Evolutionary conservation across 345 rosid genomes (phyloP), one percentile per base, ranked within the genome.

Genomic region (Ceriops zippeliana): DNA sequence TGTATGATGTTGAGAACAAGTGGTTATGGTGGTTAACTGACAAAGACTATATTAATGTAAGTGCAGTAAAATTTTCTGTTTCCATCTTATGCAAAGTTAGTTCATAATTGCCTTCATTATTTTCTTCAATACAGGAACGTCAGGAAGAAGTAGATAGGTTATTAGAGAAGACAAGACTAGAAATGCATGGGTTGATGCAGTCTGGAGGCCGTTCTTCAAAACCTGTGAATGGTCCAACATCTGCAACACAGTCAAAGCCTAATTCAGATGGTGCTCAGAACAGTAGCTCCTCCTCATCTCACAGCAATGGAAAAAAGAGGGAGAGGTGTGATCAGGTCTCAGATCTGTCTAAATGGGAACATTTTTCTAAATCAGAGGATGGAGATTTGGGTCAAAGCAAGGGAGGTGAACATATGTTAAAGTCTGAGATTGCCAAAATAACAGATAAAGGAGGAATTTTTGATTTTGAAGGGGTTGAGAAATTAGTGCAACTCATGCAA

Each of bases 21-120:
- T 70, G 96, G 80, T 73, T 91, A 75, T 89, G 99, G 96, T 95
- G 99, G 97, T 85, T 91, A 70, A 95, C 93, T 61, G 99, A 95
- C 83, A 88, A 84, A 83, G 80, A 91, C 73, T 88, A 88, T 79
- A 86, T 83, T 66, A 79, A 88, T 88, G 98, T 93, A 82, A 86
- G 93, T 74, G 66, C 31, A 31, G 4, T 26, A 53, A 30, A 27
- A 21, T 11, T 1, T 62, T 66, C 53, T 24, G 15, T 16, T 26
- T 56, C 22, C 28, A 8, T 24, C 30, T 24, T 1, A 15, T 22
- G 3, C 28, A 56, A 11, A 13, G 15, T 1, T 42, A 11, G 49
- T 38, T 37, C 53, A 26, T 61, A 60, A 32, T 75, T 13, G 10
- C 2, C 21, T 34, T 49, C 70, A 46, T 61, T 17, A 42, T 13